Evolutionary conservation across 495 filamentous ascomycete genomes (phyloP).

Genomic region (Cercophora scortea): DNA sequence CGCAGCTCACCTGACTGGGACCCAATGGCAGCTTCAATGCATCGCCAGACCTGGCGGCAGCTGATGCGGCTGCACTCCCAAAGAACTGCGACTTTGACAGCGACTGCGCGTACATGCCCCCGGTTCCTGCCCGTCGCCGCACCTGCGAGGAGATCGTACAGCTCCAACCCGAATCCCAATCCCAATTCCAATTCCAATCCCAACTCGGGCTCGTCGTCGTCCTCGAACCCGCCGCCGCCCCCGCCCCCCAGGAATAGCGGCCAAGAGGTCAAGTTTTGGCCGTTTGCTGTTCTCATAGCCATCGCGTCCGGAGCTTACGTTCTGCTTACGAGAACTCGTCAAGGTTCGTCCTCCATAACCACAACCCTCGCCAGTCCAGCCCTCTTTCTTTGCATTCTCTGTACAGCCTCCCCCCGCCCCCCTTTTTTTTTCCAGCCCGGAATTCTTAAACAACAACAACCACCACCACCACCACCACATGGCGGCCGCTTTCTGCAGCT

Average conservation of each 20-base stretch:
- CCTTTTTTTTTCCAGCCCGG: no score
- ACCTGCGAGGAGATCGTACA: slow-evolving; percentile 19
- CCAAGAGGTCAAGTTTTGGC: slow-evolving; percentile 40
- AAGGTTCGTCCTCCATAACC: slow-evolving; percentile 10
- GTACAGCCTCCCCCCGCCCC: no score
- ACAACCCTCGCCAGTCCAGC: no score
- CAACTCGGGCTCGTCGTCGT: not conserved
- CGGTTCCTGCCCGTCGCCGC: not conserved
- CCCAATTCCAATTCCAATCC: no score
- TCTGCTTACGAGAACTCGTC: slow-evolving; percentile 29
- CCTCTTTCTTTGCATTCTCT: no score
- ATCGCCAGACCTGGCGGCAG: slow-evolving; percentile 25
- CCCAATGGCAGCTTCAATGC: slow-evolving; percentile 19
- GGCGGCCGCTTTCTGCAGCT: no score
- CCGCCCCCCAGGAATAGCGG: slow-evolving; percentile 18
- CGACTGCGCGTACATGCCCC: not conserved
- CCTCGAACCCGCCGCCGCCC: slow-evolving; percentile 8
- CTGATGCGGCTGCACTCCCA: slow-evolving; percentile 4
- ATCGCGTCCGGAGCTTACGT: slow-evolving; percentile 40
- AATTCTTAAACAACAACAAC: no score
- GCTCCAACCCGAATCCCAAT: slow-evolving; percentile 4
- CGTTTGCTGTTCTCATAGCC: slow-evolving; percentile 39
- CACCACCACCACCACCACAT: no score
- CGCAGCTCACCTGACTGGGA: slow-evolving; percentile 3
- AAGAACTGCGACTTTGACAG: not conserved